Base-by-base conservation (phyloP, 2,329 filamentous ascomycete species). In the Coleophoma eucalyptorum region DNA sequence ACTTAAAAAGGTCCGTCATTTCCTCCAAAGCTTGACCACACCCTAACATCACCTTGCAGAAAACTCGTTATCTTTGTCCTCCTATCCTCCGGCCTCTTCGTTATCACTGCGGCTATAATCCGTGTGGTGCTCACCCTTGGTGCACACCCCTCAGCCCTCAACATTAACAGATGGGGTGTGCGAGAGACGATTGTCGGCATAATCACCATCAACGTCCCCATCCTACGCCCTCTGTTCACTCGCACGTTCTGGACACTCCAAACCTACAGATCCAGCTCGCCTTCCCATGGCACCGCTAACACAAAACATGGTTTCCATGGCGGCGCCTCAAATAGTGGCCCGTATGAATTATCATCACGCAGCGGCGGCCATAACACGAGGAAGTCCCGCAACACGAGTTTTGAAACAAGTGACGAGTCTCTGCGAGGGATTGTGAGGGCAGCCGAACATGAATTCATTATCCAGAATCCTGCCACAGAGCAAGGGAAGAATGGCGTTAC, bases 91-190 rank as follows among this genome's bases (percentile, higher is more conserved):
- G 56, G 52, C 52, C 34, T 31, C 55, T 53, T 55, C 46, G 43
- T 53, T 56, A 37, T 50, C 37, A n/a, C 43, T 49, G 46, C 52
- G 50, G 42, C 46, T 42, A 43, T 60, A 34, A 42, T 55, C 49
- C 46, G 56, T 43, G 43, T 48, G 37, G 35, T 59, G 51, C 40
- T 55, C 26, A 40, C 54, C 35, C 20, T 63, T 55, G 20, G 61
- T 58, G 13, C 52, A 52, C 40, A 83, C 72, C 58, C 56, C 15
- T 55, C 50, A 8, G 53, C 53, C 8, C 42, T 54, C 4, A 60
- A 55, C 34, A 60, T 60, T 48, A 60, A 60, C 49, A 55, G 58
- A 2, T 60, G 58, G 55, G 58, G 56, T 31, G 53, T 60, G 18
- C 51, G 58, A 15, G 58, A 60, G 50, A 57, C 56, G 26, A 57